Base-by-base conservation (phyloP, 2,329 filamentous ascomycete genomes). In the Aspergillus sp. region DNA sequence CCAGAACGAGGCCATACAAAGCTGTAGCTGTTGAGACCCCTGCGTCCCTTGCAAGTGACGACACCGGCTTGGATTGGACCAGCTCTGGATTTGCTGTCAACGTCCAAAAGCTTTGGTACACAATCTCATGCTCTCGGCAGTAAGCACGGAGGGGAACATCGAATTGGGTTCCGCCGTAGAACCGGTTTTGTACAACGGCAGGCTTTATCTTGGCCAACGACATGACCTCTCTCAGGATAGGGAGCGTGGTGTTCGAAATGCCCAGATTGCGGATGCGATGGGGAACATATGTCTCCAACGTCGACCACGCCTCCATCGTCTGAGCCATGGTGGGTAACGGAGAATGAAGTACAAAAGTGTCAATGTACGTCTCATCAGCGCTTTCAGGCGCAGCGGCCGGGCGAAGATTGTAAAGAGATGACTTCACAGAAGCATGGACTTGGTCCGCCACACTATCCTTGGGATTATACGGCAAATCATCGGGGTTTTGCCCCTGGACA, bases 181-280 rank as follows among this genome's bases (percentile, higher is more conserved):
- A 91, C 2, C 89, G 83, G 67, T 95, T 93, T 74, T 95, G 90
- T 5, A 93, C 86, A 2, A 92, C 81, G 1, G 82, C 78, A 0
- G 84, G 85, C 62, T 81, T 83, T 63, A 85, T 68, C 0, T 65
- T 73, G 3, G 78, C 76, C 17, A 74, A 65, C 1, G 77, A 67
- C 1, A 66, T 69, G 1, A 92, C 74, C 4, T 74, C 72, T 52
- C 81, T 70, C 0, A 95, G 78, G 2, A 84, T 72, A 0, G 78
- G 70, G 2, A 89, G 73, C n/a, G 79, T 76, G n/a, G 84, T 83
- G 71, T 95, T 95, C 53, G 89, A 91, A 55, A 95, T 87, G 41
- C 91, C 91, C 7, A 95, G 78, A 30, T 84, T 80, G 41, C 85
- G 85, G 61, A 93, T 85, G 43, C 71, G 72, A 63, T 81, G 69